These are phyloP conservation scores for Aspergillus sparsus DNA, from an alignment of 495 filamentous ascomycete genomes.

Conservation along the genomic window DNA sequence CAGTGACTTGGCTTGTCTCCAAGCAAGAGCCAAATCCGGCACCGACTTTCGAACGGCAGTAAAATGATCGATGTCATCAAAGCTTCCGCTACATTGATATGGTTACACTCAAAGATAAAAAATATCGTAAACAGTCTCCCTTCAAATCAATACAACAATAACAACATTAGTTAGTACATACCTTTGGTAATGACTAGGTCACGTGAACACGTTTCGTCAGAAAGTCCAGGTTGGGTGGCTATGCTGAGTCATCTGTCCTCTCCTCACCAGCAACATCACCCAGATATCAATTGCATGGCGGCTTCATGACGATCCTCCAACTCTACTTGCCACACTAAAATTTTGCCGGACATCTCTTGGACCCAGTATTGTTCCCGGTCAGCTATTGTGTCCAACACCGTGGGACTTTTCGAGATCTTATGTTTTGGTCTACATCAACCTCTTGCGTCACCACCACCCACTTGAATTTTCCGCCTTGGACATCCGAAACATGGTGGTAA, in stretches of 20 bases:
- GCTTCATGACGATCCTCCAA: conserved; percentile 1
- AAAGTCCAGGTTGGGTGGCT: neutral
- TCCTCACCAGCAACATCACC: conserved; percentile 9
- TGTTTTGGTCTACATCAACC: neutral
- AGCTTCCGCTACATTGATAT: too few relatives aligned
- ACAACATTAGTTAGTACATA: too few relatives aligned
- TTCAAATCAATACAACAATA: too few relatives aligned
- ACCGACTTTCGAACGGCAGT: too few relatives aligned
- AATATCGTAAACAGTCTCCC: too few relatives aligned
- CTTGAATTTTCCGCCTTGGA: conserved; percentile 2
- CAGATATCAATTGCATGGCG: neutral
- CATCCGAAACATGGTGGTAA: conserved; percentile 25
- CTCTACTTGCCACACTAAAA: conserved; percentile 3
- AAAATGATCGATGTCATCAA: too few relatives aligned
- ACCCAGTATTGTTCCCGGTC: neutral
- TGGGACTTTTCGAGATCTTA: neutral
- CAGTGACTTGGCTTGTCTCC: too few relatives aligned
- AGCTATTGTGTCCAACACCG: neutral
- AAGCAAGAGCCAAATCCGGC: too few relatives aligned
- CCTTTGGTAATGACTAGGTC: neutral
- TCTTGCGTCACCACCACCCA: conserved; percentile 7
- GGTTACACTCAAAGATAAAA: too few relatives aligned
- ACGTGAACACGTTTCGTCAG: conserved; percentile 1
- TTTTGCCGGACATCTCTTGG: neutral
- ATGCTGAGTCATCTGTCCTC: conserved; percentile 19